Conservation (phyloP, 2,329 filamentous ascomycete species). For the Sporothrix brasiliensis region DNA sequence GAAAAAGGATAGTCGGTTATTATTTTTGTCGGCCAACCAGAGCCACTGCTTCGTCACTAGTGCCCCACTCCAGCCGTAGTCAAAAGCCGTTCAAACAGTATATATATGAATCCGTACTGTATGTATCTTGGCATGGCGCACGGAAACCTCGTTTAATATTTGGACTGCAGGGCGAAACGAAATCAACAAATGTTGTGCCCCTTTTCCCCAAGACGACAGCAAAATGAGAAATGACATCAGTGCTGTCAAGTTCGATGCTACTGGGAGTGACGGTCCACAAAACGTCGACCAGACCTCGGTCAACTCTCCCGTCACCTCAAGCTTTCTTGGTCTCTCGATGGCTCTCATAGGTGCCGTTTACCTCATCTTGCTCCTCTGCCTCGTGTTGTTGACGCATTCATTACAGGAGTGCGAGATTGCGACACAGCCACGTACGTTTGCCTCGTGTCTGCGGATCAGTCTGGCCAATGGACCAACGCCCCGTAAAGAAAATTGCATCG, state of each 20-base stretch:
- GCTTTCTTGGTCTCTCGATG: not conserved
- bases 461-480: constrained; percentile 3
- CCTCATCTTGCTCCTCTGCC: no score
- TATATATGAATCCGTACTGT: not conserved
- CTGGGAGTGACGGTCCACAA: not conserved
- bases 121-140: constrained; percentile 1
- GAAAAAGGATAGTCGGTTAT: constrained; percentile 22
- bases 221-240: constrained; percentile 28
- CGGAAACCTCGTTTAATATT: constrained; percentile 5
- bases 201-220: constrained; percentile 22
- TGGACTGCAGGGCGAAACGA: constrained; percentile 2
- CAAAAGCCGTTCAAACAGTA: not conserved
- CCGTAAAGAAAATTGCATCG: constrained; percentile 1
- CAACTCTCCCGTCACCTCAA: no score
- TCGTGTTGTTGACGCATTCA: not conserved
- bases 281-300: not conserved
- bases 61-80: not conserved
- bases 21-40: constrained; percentile 27
- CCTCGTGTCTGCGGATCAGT: not conserved
- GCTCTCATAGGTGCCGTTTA: no score
- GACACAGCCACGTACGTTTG: not conserved
- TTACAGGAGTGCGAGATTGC: not conserved
- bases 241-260: not conserved
- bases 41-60: not conserved
- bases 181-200: not conserved